These are phyloP conservation scores for Melanogaster broomeanus DNA, from an alignment of 768 basidiomycete species.

Conservation along the genomic window DNA sequence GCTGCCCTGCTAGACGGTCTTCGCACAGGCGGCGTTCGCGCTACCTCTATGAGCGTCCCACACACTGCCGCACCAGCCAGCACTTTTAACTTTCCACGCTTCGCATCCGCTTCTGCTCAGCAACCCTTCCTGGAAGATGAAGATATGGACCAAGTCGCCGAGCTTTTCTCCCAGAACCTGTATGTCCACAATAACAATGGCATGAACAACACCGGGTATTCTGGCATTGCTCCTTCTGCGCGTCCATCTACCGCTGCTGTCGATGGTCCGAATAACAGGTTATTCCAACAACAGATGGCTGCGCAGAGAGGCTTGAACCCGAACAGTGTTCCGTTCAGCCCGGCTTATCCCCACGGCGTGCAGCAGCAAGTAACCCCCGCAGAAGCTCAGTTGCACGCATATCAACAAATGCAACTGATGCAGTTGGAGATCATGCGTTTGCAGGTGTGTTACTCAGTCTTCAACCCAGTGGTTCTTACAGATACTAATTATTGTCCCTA, in stretches of 20 bases:
- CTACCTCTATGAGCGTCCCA: slow-evolving; percentile 58
- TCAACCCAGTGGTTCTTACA: no score
- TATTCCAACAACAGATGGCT: slow-evolving; percentile 63
- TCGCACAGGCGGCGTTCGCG: slow-evolving; percentile 87
- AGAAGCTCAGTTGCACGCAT: slow-evolving; percentile 57
- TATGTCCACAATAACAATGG: slow-evolving; percentile 44
- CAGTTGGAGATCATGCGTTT: slow-evolving; percentile 81
- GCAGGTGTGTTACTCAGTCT: slow-evolving; percentile 52
- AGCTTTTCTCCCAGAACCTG: slow-evolving; percentile 53
- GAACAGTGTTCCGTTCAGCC: slow-evolving; percentile 49
- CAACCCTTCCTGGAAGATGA: slow-evolving; percentile 50
- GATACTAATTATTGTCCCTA: slow-evolving; percentile 7
- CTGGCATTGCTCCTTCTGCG: slow-evolving; percentile 34
- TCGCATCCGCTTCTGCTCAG: slow-evolving; percentile 44
- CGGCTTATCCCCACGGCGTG: slow-evolving; percentile 39
- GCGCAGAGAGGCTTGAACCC: slow-evolving; percentile 53
- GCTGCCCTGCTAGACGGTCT: slow-evolving; percentile 88
- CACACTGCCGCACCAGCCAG: slow-evolving; percentile 67
- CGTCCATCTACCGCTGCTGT: slow-evolving; percentile 71
- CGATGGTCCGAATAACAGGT: slow-evolving; percentile 66
- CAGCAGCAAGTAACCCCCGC: slow-evolving; percentile 41
- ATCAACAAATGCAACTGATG: slow-evolving; percentile 79
- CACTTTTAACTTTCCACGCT: slow-evolving; percentile 66
- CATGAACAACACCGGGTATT: slow-evolving; percentile 21
- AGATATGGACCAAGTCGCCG: slow-evolving; percentile 61